phyloP scores from a whole-genome alignment of 2,329 filamentous ascomycete species.

The Cladosporium phlei region DNA sequence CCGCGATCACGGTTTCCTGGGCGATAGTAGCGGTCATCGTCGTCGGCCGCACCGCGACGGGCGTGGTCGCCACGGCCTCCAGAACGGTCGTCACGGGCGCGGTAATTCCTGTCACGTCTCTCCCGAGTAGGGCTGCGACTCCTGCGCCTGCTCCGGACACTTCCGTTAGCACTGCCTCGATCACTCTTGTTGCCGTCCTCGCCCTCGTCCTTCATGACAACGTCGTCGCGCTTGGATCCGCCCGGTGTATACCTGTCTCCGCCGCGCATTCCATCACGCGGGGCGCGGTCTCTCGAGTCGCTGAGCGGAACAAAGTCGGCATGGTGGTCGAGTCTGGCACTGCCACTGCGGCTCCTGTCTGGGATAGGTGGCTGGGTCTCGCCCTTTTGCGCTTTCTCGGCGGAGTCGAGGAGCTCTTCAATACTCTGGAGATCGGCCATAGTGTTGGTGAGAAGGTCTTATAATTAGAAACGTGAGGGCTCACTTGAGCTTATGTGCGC shows the following conservation, averaged over 20 bases:
- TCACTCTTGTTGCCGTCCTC: conserved; percentile 23
- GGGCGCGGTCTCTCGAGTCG: background rate
- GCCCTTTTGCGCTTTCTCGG: conserved; percentile 15
- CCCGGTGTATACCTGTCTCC: conserved; percentile 44
- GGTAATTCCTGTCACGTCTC: conserved; percentile 22
- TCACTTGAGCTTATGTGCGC: conserved; percentile 10
- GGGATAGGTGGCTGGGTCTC: conserved; percentile 10
- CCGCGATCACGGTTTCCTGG: conserved; percentile 56
- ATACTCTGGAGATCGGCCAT: conserved; percentile 43
- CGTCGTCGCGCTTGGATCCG: conserved; percentile 48
- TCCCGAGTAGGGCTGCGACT: conserved; percentile 22
- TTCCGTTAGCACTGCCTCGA: conserved; percentile 35
- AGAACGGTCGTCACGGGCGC: conserved; percentile 26
- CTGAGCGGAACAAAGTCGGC: conserved; percentile 10
- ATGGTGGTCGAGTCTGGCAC: conserved; percentile 5
- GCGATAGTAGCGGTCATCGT: conserved; percentile 27
- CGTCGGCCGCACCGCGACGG: conserved; percentile 39
- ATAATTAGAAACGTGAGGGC: conserved; percentile 7
- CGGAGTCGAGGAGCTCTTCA: conserved; percentile 81
- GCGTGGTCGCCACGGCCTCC: conserved; percentile 21
- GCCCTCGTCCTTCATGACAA: conserved; percentile 50
- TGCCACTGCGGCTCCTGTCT: background rate
- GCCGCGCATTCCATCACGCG: conserved; percentile 10
- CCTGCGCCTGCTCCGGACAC: conserved; percentile 26
- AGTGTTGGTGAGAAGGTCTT: conserved; percentile 12